Conservation (phyloP, 2,329 filamentous ascomycete genomes). For the Neofusicoccum umdonicola region DNA sequence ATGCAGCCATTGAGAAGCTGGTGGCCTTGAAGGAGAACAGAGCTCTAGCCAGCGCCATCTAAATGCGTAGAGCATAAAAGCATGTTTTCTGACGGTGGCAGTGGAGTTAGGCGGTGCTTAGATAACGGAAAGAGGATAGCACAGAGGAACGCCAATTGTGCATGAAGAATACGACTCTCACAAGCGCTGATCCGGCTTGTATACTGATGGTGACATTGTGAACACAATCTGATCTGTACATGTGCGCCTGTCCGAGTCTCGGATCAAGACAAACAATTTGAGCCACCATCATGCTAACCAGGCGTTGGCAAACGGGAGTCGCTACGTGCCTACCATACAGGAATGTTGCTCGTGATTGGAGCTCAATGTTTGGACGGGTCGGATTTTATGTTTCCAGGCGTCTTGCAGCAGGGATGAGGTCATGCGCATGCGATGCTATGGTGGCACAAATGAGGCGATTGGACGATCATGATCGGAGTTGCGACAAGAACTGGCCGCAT, state of each 20-base stretch:
- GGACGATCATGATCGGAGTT: neutral
- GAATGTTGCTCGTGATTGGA: too few relatives aligned
- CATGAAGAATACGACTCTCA: neutral
- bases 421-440: neutral
- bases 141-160: neutral
- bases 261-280: too few relatives aligned
- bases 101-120: conserved; percentile 7
- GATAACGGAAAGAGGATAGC: conserved; percentile 1
- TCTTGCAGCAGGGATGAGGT: neutral
- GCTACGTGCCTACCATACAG: too few relatives aligned
- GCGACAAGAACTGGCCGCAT: neutral
- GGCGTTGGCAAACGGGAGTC: too few relatives aligned
- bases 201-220: neutral
- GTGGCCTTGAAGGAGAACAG: conserved; percentile 45
- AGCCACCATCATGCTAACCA: too few relatives aligned
- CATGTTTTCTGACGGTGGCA: neutral
- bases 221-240: too few relatives aligned
- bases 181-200: neutral
- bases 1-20: conserved; percentile 58
- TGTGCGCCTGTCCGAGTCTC: too few relatives aligned
- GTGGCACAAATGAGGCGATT: neutral
- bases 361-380: too few relatives aligned
- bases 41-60: conserved; percentile 33
- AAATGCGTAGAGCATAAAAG: neutral
- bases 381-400: too few relatives aligned